A percentile compares a stretch with the other conserved stretches of the same genome.
Conservation (phyloP, 371 early-diverging fungal species). For the Mucor velutinosus region DNA sequence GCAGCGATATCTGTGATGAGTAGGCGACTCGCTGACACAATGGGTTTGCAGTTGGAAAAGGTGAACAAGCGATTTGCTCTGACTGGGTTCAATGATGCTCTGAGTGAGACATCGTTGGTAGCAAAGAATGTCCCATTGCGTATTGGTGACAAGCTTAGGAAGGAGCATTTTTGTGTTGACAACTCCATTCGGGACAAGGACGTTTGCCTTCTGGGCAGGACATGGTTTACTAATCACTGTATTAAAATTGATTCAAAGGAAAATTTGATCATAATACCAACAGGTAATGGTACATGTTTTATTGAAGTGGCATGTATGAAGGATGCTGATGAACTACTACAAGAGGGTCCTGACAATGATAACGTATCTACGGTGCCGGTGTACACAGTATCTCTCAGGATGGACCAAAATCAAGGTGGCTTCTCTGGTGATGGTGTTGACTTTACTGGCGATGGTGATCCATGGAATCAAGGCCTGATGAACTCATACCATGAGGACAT, state of each 20-base stretch:
- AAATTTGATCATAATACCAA: background rate
- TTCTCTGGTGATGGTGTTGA: background rate
- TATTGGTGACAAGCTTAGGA: constrained; percentile 13
- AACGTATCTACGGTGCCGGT: background rate
- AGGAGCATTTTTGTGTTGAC: constrained; percentile 18
- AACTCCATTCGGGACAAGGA: background rate
- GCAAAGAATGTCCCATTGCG: constrained; percentile 8
- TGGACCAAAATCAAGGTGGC: background rate
- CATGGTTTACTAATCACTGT: constrained; percentile 6
- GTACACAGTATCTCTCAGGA: background rate
- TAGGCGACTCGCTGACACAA: background rate
- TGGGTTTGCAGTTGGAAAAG: background rate
- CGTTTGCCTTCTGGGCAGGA: constrained; percentile 2
- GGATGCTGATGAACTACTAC: background rate
- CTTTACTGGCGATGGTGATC: no score
- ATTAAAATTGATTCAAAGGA: background rate
- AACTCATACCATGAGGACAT: constrained; percentile 7
- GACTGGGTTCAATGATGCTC: background rate
- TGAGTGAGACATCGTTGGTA: background rate
- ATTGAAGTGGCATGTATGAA: constrained; percentile 7
- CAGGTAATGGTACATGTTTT: background rate
- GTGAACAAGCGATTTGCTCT: background rate
- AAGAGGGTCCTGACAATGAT: background rate
- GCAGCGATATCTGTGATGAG: constrained; percentile 20
- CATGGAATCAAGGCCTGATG: background rate